Base-by-base conservation (phyloP, 1,284 basidiomycete species). In the Schizophyllum amplum region DNA sequence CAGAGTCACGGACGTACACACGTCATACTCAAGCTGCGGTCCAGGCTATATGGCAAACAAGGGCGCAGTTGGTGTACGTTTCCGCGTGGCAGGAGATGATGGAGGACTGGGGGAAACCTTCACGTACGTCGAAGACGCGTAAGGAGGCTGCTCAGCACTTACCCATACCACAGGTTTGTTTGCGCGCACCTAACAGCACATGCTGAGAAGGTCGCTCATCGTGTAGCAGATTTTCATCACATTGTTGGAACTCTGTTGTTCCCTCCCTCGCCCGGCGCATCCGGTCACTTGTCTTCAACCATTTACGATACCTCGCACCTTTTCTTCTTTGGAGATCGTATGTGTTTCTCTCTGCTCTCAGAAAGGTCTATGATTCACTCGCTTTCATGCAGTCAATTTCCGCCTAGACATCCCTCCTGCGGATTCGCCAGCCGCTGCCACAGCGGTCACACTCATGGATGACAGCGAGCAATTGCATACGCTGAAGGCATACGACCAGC, bases 31-130 rank as follows among this genome's bases (percentile, higher is more conserved):
- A 0, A 85, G 88, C 1, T 84, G 79, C 63, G 90, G 90, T 1
- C 86, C 85, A 17, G 75, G 69, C 20, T 90, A 80, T 61, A 90
- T 98, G 90, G 93, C 93, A 11, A 98, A 98, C 75, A 99, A 99
- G 72, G 94, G 93, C 24, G 95, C 92, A 0, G 94, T 97, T 1
- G 95, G 91, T 17, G 79, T 94, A 42, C 80, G 95, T 51, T 86
- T 98, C 68, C 84, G 89, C 48, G 76, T 96, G 23, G 71, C 77
- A 24, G 75, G 72, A 9, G 72, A 75, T 24, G 77, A 81, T 26
- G 82, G 79, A 5, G 73, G 75, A 51, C 64, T 75, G 55, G 90
- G 90, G 33, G 87, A 95, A 68, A 81, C 80, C 1, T 88, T 86
- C 72, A 94, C 92, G 91, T 93, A 72, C 70, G 89, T 81, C 51